These are phyloP conservation scores for Globisporangium rhizosaccharum DNA, from an alignment of 352 stramenopile genomes.

Conservation along the genomic window DNA sequence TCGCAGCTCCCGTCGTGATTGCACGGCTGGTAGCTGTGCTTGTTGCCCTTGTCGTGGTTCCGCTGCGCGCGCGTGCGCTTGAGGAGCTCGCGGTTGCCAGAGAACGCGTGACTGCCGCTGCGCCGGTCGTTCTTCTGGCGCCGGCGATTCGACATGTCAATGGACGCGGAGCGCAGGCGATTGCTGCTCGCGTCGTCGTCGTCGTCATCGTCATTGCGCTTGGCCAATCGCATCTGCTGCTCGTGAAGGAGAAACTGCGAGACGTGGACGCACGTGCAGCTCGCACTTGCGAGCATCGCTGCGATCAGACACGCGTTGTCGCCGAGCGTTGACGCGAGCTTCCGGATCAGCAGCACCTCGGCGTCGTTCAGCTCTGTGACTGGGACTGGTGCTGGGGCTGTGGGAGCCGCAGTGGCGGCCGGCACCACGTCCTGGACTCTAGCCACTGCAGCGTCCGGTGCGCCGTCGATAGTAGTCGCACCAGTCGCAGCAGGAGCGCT, in stretches of 20 bases:
- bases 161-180: neutral
- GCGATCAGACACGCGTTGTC: conserved; percentile 44
- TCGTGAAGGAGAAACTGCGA: conserved; percentile 20
- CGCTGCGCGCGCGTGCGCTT: conserved; percentile 34
- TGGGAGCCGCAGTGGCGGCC: neutral
- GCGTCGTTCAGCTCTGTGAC: conserved; percentile 18
- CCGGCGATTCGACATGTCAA: conserved; percentile 10
- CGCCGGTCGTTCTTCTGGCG: conserved; percentile 16
- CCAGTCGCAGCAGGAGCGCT: neutral
- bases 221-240: conserved; percentile 2
- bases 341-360: conserved; percentile 42
- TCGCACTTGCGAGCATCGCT: conserved; percentile 29
- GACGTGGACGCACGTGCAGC: conserved; percentile 27
- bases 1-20: conserved; percentile 52
- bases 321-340: conserved; percentile 32
- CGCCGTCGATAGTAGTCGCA: neutral
- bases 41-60: conserved; percentile 38
- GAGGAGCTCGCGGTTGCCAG: conserved; percentile 12
- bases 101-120: conserved; percentile 3
- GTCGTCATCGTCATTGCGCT: neutral
- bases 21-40: conserved; percentile 57
- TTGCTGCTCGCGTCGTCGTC: neutral
- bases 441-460: neutral
- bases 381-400: neutral
- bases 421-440: neutral